Evolutionary conservation across 257 asterid species (phyloP).

Genomic region (Forsythia suspensa): DNA sequence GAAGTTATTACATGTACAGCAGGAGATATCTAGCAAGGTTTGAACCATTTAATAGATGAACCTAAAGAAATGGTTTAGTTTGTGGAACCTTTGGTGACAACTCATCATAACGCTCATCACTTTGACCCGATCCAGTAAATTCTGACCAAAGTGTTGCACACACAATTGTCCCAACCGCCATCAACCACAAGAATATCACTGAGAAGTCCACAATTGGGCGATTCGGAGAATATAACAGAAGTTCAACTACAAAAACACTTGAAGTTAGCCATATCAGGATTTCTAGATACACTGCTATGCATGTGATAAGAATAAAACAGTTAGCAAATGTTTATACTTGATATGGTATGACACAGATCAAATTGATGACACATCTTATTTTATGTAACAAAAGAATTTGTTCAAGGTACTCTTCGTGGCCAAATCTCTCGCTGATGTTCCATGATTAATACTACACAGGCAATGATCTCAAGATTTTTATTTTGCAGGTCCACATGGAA

Average conservation of each 20-base stretch:
- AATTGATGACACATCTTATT: not conserved
- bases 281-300: not conserved
- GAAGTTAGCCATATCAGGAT: conserved; percentile 15
- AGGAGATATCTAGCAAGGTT: not conserved
- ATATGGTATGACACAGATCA: conserved; percentile 11
- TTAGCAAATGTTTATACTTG: not conserved
- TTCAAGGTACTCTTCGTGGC: not conserved
- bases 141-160: conserved; percentile 85
- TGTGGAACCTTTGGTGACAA: conserved; percentile 58
- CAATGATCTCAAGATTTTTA: not conserved
- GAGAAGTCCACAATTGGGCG: conserved; percentile 87
- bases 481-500: not conserved
- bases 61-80: conserved; percentile 14
- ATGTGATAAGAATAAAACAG: conserved; percentile 12
- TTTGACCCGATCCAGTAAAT: conserved; percentile 63
- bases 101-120: conserved; percentile 59
- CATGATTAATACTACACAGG: not conserved
- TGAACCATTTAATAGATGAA: conserved; percentile 15
- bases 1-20: not conserved
- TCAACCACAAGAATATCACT: conserved; percentile 78
- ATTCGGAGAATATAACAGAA: conserved; percentile 81
- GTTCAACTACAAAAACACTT: conserved; percentile 60
- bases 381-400: not conserved
- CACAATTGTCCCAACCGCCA: conserved; percentile 93
- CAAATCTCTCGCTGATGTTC: not conserved